Evolutionary conservation across 2,329 filamentous ascomycete genomes (phyloP), one percentile per base, ranked within the genome.

Genomic region (Microsporum ferrugineum): DNA sequence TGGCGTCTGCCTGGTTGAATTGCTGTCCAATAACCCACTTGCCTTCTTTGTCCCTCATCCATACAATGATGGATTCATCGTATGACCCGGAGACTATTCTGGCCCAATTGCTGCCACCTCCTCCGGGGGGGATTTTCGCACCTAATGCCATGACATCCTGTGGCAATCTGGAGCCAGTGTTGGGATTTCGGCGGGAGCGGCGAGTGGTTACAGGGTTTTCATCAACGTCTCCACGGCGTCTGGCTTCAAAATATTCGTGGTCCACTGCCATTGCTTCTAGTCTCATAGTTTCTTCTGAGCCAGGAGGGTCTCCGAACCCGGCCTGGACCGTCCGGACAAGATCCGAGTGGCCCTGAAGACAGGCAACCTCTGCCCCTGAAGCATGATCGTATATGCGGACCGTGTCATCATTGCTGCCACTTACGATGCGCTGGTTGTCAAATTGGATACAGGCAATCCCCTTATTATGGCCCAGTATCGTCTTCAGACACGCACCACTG

Each of bases 361-460:
- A 92, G 14, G 91, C 92, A 4, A 97, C 90, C 73, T 97, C 91
- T 8, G 94, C 86, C 2, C 88, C 88, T 0, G 90, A 91, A 53
- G 84, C 82, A 51, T 88, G 86, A 71, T 97, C 94, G 71, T 95
- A 99, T 23, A 99, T 94, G 66, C 94, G 91, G 36, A 99, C 90
- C 45, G 94, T 91, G 71, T 95, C 91, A 72, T 99, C 94, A 67
- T 91, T 96, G 73, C 91, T 96, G 2, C 94, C 94, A 68, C 90
- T 96, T 58, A 99, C 90, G 64, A 99, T 95, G 23, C 94, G 84
- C 58, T 89, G 85, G 31, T 90, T 91, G 71, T 99, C 94, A 70
- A 94, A 97, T 73, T 99, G 92, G 14, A 99, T 91, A 72, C 94
- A 99, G 2, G 94, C 94, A 68, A 99, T 97, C 36, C 94, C 94